Evolutionary conservation across 352 stramenopile genomes (phyloP), one percentile per base, ranked within the genome.

Genomic region (Pythium apleroticum): DNA sequence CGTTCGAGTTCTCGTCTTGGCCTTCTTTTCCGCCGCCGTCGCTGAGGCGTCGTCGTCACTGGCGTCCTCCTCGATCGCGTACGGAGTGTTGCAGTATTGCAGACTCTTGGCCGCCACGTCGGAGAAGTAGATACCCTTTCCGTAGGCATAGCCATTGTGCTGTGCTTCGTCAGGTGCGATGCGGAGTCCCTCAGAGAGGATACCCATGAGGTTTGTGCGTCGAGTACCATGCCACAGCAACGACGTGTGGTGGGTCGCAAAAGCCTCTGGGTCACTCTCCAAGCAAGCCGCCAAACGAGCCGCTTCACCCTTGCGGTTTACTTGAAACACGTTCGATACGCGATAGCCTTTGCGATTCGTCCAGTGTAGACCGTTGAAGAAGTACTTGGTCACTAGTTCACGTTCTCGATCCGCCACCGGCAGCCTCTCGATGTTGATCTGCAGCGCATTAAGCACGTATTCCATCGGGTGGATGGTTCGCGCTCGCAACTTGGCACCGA

Each of bases 81-180:
- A 92, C 20, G 78, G 66, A 4, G 61, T 43, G 45, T 77, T 76
- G 39, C 83, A 91, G 64, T 93, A 93, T 52, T 78, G 68, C 17
- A 93, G 62, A 49, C 84, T 93, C 69, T 93, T 91, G n/a, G 74
- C 62, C 0, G 82, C 60, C 28, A 86, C 73, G 55, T 96, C 82
- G 2, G 88, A 83, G 52, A 95, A 96, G 60, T 96, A 96, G 17
- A 96, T 41, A 0, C 88, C 88, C 53, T 95, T 95, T 50, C 88
- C 88, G 39, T 93, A 96, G 30, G 74, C 71, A 65, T 91, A 93
- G 9, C 88, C 88, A 24, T 86, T 81, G 45, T 81, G 73, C 19
- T 84, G 82, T 19, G 86, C 87, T 58, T 96, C 88, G 0, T 82
- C 79, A 11, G 88, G 88, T 17, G 88, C 88, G 11, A 96, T 90